These are phyloP conservation scores for Centella asiatica DNA, from an alignment of 129 eudicot species.

Conservation along the genomic window DNA sequence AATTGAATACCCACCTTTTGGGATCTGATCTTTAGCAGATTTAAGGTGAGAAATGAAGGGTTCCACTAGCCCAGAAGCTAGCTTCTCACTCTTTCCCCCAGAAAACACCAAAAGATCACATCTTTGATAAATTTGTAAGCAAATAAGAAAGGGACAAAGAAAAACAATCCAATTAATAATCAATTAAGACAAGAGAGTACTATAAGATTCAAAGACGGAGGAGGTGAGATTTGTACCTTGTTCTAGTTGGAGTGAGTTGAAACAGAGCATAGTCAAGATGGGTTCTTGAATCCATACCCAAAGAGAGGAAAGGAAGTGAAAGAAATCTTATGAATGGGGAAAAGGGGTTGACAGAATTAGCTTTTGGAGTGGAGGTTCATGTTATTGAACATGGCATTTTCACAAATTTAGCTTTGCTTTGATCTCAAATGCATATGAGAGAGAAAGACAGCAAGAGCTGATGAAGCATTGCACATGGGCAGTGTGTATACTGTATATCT, in stretches of 20 bases:
- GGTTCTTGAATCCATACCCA: slow-evolving; percentile 47
- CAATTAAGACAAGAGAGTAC: neutral
- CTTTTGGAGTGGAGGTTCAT: slow-evolving; percentile 21
- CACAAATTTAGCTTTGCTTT: slow-evolving; percentile 26
- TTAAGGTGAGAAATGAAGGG: slow-evolving; percentile 80
- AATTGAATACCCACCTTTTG: slow-evolving; percentile 93
- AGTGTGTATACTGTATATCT: slow-evolving; percentile 14
- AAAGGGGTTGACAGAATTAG: slow-evolving; percentile 11
- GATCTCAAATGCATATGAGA: slow-evolving; percentile 27
- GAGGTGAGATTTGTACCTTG: slow-evolving; percentile 37
- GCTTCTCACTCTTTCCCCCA: slow-evolving; percentile 71
- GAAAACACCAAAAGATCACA: slow-evolving; percentile 83
- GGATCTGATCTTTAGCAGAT: slow-evolving; percentile 81
- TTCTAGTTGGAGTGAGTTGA: slow-evolving; percentile 86
- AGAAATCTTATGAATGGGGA: slow-evolving; percentile 8
- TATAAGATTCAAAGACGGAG: neutral
- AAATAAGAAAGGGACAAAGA: slow-evolving; percentile 2
- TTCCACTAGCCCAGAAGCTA: slow-evolving; percentile 91
- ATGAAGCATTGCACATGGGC: slow-evolving; percentile 59
- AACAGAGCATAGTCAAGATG: slow-evolving; percentile 75
- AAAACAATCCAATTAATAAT: neutral
- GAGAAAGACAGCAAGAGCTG: slow-evolving; percentile 52
- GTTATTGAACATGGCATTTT: slow-evolving; percentile 25
- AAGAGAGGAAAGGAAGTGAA: neutral
- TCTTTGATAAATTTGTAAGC: slow-evolving; percentile 38